Evolutionary conservation across 1,139 yeast species (phyloP), one percentile per base, ranked within the genome.

Genomic region (Kurtzmaniella quercitrusa): DNA sequence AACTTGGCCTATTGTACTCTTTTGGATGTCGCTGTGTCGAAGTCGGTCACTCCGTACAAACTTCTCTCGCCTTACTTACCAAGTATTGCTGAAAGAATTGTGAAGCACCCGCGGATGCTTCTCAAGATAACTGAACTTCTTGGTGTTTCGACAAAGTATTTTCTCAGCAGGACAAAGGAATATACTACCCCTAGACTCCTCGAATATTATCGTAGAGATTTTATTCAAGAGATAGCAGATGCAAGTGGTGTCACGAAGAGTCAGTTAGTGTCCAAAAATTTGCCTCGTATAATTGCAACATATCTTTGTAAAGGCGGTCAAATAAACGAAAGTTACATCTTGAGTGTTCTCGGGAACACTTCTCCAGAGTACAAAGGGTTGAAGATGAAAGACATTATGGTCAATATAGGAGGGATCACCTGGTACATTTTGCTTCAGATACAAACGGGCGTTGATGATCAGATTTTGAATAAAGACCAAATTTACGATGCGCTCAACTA

Each of bases 31-130:
- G 74, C 83, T 0, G 58, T 62, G 16, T 61, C 70, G 2, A 68
- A 71, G 45, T 57, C 65, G 1, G 57, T 78, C 23, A 75, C 86
- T 1, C 82, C 88, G 0, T 82, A 83, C 66, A 87, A 85, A 54
- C 61, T 93, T 15, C 65, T 89, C 30, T 78, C 88, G 3, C 96
- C 96, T 0, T 86, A 80, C 50, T 73, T 93, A 55, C 87, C 94
- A 1, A 76, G 85, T 40, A 69, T 89, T n/a, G 77, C 93, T 34
- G 76, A 82, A 42, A 73, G 77, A 39, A 70, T 88, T 14, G 81
- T 88, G 2, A 80, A 80, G 47, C 78, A 77, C 41, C 78, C 82
- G 0, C 65, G 70, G n/a, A 66, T 86, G 43, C 69, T 87, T 32
- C 68, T 68, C 18, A 74, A 77, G 46, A 68, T 93, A 14, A 76